Base-by-base conservation (phyloP, 768 basidiomycete species). In the Hericium alpestre region DNA sequence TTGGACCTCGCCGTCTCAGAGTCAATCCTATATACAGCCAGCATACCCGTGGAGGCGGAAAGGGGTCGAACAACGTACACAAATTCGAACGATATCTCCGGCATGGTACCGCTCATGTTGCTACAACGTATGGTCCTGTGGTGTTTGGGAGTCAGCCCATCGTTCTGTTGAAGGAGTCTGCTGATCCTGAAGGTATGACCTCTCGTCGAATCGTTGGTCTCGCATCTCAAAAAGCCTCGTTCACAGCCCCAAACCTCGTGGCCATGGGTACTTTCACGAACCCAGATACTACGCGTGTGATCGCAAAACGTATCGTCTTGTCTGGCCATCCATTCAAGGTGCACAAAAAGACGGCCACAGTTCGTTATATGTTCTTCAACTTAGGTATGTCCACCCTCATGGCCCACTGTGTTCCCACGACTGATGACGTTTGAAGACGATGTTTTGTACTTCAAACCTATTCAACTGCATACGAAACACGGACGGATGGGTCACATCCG, bases 351-450 rank as follows among this genome's bases (percentile, higher is more conserved):
- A 92, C 91, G 5, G 95, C 94, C 2, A 98, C 95, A 6, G 85
- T 99, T 64, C 86, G 95, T 56, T 98, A 97, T 75, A 90, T 99
- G 91, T 98, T 98, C 75, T 98, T 99, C 79, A 87, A 94, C 70
- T 64, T 84, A 41, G 87, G 87, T 88, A 62, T 32, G 77, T 56
- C 41, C 37, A 32, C 32, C 50, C n/a, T 54, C 11, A 25, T 22
- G 22, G 51, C 41, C n/a, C 49, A 32, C 51, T 53, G 25, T 56
- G 27, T 60, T 46, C 57, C 37, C 60, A 63, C 58, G 27, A 15
- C 49, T 46, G 16, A 57, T 18, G 13, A n/a, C 20, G 5, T 54
- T 20, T 43, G 22, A 66, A 82, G 91, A 92, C 49, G 95, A 98
- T 67, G 80, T 97, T 51, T 76, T 81, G 43, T 98, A 94, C 71